A percentile compares a stretch with the other conserved stretches of the same genome.
These are phyloP conservation scores for Penicillium thymicola DNA, from an alignment of 2,329 filamentous ascomycete species.

Conservation along the genomic window DNA sequence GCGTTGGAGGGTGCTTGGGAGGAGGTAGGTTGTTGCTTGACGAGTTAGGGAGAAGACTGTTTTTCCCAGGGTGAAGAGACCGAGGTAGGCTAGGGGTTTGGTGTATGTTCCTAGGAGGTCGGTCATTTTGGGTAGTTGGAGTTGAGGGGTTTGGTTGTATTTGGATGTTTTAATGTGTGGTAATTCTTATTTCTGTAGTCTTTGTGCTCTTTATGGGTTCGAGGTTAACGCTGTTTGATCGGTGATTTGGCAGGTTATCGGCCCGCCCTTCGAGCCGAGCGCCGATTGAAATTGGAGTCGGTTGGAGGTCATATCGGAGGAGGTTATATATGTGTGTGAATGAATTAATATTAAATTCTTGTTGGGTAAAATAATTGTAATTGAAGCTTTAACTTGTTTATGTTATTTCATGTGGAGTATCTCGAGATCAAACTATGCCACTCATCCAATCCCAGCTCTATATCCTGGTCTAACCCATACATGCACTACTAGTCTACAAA, in stretches of 20 bases:
- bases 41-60: slow-evolving; percentile 11
- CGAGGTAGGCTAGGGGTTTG: slow-evolving; percentile 14
- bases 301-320: background rate
- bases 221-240: background rate
- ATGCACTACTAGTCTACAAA: too few relatives aligned
- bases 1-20: slow-evolving; percentile 12
- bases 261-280: slow-evolving; percentile 6
- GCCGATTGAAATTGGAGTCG: background rate
- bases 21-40: slow-evolving; percentile 16
- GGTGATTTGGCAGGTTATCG: slow-evolving; percentile 2
- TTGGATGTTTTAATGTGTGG: background rate
- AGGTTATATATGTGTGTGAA: background rate
- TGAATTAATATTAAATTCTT: background rate
- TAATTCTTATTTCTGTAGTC: background rate
- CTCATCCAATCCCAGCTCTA: background rate
- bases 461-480: background rate
- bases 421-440: too few relatives aligned
- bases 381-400: background rate
- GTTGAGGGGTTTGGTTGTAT: background rate
- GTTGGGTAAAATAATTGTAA: too few relatives aligned
- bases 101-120: slow-evolving; percentile 7
- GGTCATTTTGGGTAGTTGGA: background rate
- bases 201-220: background rate
- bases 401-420: too few relatives aligned
- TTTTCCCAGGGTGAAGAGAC: slow-evolving; percentile 16